Evolutionary conservation across 176 grass and related monocot species (phyloP).

Genomic region (Aechmea fasciata): DNA sequence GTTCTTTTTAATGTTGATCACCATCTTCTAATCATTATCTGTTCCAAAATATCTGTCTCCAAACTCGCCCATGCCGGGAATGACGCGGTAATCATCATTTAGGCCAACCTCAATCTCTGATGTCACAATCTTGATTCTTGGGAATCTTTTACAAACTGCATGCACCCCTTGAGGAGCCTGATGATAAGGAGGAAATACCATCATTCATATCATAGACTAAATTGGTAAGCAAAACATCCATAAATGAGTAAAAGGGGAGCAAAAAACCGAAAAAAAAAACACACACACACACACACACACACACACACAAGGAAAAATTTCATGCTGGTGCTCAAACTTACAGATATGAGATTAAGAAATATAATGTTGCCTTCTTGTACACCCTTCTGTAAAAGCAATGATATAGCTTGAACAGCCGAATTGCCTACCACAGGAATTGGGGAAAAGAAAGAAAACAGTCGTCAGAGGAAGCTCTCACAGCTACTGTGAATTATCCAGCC

Average conservation of each 20-base stretch:
- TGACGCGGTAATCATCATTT: constrained; percentile 67
- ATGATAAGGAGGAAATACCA: constrained; percentile 18
- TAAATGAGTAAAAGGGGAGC: not conserved
- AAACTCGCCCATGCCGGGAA: constrained; percentile 87
- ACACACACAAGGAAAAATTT: not conserved
- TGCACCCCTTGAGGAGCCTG: constrained; percentile 81
- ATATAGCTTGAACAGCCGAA: constrained; percentile 76
- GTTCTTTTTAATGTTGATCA: not conserved
- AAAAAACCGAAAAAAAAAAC: not conserved
- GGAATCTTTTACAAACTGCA: constrained; percentile 77
- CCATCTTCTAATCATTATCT: constrained; percentile 13
- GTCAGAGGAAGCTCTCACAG: not conserved
- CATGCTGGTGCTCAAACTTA: constrained; percentile 23
- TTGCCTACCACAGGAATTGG: constrained; percentile 40
- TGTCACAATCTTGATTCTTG: constrained; percentile 69
- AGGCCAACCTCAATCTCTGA: constrained; percentile 73
- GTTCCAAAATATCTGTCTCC: constrained; percentile 91
- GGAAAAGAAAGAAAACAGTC: not conserved
- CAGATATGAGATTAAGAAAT: constrained; percentile 86
- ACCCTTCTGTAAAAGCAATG: constrained; percentile 62
- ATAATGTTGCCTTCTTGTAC: constrained; percentile 77
- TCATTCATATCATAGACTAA: not conserved
- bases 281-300: no score
- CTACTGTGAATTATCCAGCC: no score
- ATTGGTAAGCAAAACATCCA: not conserved